Evolutionary conservation across 2,329 filamentous ascomycete species (phyloP).

Genomic region (Colletotrichum tamarilloi): DNA sequence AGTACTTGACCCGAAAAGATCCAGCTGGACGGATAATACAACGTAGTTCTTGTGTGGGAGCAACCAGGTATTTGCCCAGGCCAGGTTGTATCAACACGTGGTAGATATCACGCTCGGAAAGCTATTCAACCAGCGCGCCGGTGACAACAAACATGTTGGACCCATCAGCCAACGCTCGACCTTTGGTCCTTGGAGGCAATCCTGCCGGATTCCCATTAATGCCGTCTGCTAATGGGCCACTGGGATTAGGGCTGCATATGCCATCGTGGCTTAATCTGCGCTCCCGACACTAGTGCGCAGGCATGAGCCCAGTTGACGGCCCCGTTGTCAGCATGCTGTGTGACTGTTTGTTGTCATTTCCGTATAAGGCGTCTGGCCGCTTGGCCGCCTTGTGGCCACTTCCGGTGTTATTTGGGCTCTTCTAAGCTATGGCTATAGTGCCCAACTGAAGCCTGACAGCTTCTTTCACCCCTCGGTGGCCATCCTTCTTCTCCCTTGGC

Average conservation of each 20-base stretch:
- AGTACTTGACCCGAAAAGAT: background rate
- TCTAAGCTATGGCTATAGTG: background rate
- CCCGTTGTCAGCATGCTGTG: conserved; percentile 17
- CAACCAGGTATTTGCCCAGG: background rate
- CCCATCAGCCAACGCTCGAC: conserved; percentile 11
- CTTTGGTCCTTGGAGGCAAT: conserved; percentile 15
- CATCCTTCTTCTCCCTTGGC: background rate
- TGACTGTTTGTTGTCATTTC: conserved; percentile 1
- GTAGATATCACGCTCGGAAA: background rate
- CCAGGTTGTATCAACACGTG: conserved; percentile 4
- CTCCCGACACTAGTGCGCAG: conserved; percentile 30
- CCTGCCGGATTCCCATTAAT: conserved; percentile 5
- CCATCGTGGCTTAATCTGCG: conserved; percentile 28
- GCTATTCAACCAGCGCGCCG: background rate
- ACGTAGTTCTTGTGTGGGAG: background rate
- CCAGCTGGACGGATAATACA: background rate
- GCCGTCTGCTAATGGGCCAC: conserved; percentile 21
- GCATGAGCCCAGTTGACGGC: conserved; percentile 27
- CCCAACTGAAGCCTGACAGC: background rate
- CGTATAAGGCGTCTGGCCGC: background rate
- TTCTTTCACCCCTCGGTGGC: background rate
- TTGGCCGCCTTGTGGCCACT: background rate
- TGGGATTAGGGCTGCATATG: conserved; percentile 35
- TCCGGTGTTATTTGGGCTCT: background rate
- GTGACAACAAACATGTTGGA: conserved; percentile 7